These are phyloP conservation scores for Chiua virens DNA, from an alignment of 768 basidiomycete species.

Conservation along the genomic window DNA sequence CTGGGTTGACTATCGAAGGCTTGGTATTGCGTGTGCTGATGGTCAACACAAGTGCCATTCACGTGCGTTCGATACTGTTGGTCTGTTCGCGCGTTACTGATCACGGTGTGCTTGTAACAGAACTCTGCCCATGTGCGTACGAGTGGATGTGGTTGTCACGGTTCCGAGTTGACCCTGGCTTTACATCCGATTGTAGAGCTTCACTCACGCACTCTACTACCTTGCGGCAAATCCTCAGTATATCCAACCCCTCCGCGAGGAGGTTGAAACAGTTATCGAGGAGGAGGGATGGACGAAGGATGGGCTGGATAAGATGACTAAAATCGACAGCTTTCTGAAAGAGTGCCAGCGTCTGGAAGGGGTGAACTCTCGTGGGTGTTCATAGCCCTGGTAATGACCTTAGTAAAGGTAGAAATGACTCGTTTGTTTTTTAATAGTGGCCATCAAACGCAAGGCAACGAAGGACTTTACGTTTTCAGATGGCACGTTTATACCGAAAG, in stretches of 20 bases:
- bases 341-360: not conserved
- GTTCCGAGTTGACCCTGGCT: not conserved
- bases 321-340: not conserved
- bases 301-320: not conserved
- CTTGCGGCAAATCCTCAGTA: not conserved
- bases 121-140: no score
- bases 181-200: not conserved
- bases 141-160: no score
- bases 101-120: no score
- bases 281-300: not conserved
- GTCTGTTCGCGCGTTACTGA: no score
- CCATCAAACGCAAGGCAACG: constrained; percentile 31
- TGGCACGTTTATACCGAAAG: constrained; percentile 31
- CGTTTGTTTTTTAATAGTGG: no score
- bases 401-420: no score
- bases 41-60: not conserved
- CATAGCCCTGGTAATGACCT: no score
- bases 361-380: not conserved
- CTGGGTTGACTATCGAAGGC: not conserved
- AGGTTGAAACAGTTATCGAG: not conserved
- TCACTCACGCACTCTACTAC: not conserved
- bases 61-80: not conserved
- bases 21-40: not conserved
- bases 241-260: not conserved
- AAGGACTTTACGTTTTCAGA: constrained; percentile 33